Evolutionary conservation across 768 basidiomycete genomes (phyloP), one percentile per base, ranked within the genome.

Genomic region (Mrakia blollopis): DNA sequence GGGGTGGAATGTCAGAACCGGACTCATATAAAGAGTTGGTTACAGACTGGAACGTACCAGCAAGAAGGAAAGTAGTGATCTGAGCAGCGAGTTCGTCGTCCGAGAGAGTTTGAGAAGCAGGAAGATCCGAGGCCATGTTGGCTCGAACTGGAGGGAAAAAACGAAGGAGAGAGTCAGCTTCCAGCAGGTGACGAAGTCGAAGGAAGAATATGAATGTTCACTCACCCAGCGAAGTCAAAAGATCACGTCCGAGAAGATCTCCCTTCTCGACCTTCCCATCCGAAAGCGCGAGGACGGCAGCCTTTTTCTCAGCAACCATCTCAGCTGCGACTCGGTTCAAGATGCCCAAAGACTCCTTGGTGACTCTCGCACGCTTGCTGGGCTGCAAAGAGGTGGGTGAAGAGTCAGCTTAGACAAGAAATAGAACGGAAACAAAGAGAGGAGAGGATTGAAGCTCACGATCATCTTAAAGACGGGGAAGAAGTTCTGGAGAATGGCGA

Each of bases 81-180:
- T 86, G 87, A 9, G 85, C 84, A 2, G 90, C 77, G 23, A 91
- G 88, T 77, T 91, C 90, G 39, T 86, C 86, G 74, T 91, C 90
- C 0, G 86, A 86, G 83, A 91, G 83, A 52, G 84, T 84, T 80
- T 90, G 89, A 63, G 79, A 84, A 9, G 87, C 86, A 0, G 87
- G 86, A 6, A 89, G 79, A 80, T 91, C 89, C 0, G 86, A 87
- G 0, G 88, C 87, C 84, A 89, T 87, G 80, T 91, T 91, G 5
- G 90, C 90, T 76, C 86, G 86, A 61, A 91, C 80, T 80, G 25
- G 23, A 57, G 23, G 32, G 23, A 47, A 18, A 3, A 41, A 47
- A 11, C 23, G 13, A 35, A 23, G 5, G 25, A 4, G 18, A 39
- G 28, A 23, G 25, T n/a, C 4, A 39, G 67, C 25, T 41, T 2